Percentiles rank a stretch among this genome's conserved stretches.
phyloP scores from a whole-genome alignment of 108 stramenopile genomes.

The Fistulifera pelliculosa region DNA sequence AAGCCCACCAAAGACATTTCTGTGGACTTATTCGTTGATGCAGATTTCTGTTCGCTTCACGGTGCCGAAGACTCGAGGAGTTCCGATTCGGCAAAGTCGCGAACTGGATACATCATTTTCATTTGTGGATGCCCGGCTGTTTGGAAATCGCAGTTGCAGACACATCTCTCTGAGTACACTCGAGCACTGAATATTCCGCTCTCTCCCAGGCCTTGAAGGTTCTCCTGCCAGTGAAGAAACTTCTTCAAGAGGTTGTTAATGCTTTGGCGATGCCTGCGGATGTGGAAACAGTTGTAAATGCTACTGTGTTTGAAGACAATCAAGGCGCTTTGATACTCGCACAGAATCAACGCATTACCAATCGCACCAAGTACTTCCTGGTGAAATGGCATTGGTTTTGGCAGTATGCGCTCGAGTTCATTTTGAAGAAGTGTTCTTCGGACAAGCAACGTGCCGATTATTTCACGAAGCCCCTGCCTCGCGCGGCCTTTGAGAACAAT shows the following conservation, averaged over 20 bases:
- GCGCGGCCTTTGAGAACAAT: not conserved
- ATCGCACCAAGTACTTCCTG: conserved; percentile 14
- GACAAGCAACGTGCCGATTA: not conserved
- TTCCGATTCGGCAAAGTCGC: conserved; percentile 16
- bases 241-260: conserved; percentile 1
- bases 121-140: conserved; percentile 24
- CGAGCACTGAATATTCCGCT: too few species aligned
- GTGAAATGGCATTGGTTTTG: conserved; percentile 23
- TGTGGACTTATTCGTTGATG: not conserved
- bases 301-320: not conserved
- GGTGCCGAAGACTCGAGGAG: conserved; percentile 5
- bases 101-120: conserved; percentile 21
- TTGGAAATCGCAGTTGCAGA: conserved; percentile 26
- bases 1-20: not conserved
- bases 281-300: not conserved
- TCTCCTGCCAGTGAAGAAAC: conserved; percentile 16
- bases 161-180: too few species aligned
- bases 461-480: not conserved
- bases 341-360: conserved; percentile 17
- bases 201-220: conserved; percentile 15
- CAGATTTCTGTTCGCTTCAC: conserved; percentile 15
- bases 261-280: not conserved
- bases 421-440: not conserved
- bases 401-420: not conserved
- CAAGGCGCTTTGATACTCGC: not conserved